These are phyloP conservation scores for Debaryomyces psychrophilus DNA, from an alignment of 1,139 yeast species.

Conservation along the genomic window DNA sequence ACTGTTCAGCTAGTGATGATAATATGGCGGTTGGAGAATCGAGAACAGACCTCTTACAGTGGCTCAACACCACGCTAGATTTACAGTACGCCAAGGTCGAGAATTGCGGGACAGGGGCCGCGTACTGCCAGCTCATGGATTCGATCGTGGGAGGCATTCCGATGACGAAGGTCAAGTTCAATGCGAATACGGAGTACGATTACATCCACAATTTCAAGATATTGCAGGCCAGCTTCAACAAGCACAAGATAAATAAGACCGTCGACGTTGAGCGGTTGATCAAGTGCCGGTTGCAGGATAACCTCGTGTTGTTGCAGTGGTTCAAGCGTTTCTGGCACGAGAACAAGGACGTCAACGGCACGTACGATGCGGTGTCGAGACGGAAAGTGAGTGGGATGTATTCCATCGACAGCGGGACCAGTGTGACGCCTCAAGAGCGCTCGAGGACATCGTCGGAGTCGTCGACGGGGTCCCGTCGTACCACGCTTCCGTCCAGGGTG, in stretches of 20 bases:
- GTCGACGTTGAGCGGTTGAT: slow-evolving; percentile 81
- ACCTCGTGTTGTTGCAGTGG: slow-evolving; percentile 94
- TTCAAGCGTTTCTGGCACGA: slow-evolving; percentile 81
- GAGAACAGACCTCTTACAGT: slow-evolving; percentile 77
- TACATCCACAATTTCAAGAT: slow-evolving; percentile 80
- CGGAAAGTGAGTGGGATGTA: slow-evolving; percentile 19
- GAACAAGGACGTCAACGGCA: slow-evolving; percentile 59
- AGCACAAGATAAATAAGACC: slow-evolving; percentile 69
- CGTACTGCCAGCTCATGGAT: slow-evolving; percentile 89
- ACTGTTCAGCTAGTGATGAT: slow-evolving; percentile 4
- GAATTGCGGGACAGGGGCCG: slow-evolving; percentile 95
- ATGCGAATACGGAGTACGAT: slow-evolving; percentile 70
- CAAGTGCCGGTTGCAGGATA: slow-evolving; percentile 91
- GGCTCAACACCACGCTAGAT: slow-evolving; percentile 77
- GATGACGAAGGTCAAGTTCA: slow-evolving; percentile 72
- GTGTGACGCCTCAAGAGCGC: slow-evolving; percentile 11
- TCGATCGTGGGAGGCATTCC: slow-evolving; percentile 82
- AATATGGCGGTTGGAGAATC: slow-evolving; percentile 59
- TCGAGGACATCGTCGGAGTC: slow-evolving; percentile 15
- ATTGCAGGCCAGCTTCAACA: slow-evolving; percentile 74
- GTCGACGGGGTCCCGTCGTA: slow-evolving; percentile 14
- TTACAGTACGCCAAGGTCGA: slow-evolving; percentile 78
- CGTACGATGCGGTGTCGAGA: slow-evolving; percentile 62
- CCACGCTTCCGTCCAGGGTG: slow-evolving; percentile 15
- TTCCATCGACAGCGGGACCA: slow-evolving; percentile 9